Percentiles rank a stretch among this genome's conserved stretches.
These are phyloP conservation scores for Didymella pinodella DNA, from an alignment of 2,329 filamentous ascomycete species.

Conservation along the genomic window DNA sequence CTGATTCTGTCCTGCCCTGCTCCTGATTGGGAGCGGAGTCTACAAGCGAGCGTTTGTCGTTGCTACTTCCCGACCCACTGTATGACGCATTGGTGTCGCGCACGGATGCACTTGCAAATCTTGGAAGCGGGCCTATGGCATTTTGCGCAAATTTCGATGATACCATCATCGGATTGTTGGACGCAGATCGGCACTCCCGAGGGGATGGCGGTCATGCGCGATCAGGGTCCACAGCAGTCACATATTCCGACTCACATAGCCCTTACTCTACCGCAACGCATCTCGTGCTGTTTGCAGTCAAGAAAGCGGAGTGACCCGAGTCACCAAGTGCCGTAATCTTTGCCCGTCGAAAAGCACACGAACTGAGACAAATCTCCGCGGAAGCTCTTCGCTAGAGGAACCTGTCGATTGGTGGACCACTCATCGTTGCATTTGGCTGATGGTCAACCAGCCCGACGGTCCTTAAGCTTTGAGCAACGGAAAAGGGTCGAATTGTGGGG, in stretches of 20 bases:
- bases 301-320: not conserved
- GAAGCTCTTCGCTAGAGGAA: not conserved
- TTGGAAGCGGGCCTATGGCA: slow-evolving; percentile 10
- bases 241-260: not conserved
- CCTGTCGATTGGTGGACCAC: not conserved
- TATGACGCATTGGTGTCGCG: not conserved
- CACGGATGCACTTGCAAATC: slow-evolving; percentile 9
- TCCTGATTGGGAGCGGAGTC: not conserved
- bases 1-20: not conserved
- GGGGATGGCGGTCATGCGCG: not conserved
- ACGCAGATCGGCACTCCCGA: slow-evolving; percentile 2
- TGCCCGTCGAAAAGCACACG: not conserved
- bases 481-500: not conserved
- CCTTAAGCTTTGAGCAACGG: not conserved
- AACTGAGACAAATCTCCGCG: not conserved
- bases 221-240: not conserved
- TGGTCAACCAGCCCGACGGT: not conserved
- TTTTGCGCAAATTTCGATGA: slow-evolving; percentile 5
- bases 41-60: not conserved
- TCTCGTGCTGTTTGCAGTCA: not conserved
- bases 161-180: not conserved
- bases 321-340: not conserved
- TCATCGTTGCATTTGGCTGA: not conserved
- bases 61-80: not conserved
- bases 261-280: not conserved